Percentiles rank a stretch among this genome's conserved stretches.
These are phyloP conservation scores for Scutellaria galericulata DNA, from an alignment of 257 asterid genomes.

Conservation along the genomic window DNA sequence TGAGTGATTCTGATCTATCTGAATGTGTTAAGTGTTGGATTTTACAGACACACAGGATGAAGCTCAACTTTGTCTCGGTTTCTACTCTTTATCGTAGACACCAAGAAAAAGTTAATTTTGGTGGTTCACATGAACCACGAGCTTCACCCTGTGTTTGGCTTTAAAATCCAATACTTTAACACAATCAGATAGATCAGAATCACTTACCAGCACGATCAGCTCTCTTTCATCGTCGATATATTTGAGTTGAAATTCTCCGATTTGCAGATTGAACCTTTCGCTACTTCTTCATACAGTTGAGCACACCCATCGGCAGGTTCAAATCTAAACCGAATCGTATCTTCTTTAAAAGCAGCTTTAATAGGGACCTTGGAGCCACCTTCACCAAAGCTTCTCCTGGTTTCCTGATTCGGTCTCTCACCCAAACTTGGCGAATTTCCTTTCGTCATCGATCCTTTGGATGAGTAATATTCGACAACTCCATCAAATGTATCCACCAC, in stretches of 20 bases:
- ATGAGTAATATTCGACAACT: constrained; percentile 50
- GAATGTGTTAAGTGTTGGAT: constrained; percentile 57
- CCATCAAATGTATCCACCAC: constrained; percentile 31
- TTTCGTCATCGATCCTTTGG: constrained; percentile 52
- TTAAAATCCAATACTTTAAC: constrained; percentile 52
- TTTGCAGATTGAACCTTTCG: constrained; percentile 62
- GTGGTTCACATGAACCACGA: constrained; percentile 44
- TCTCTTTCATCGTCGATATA: constrained; percentile 82
- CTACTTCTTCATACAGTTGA: constrained; percentile 65
- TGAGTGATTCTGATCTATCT: constrained; percentile 65
- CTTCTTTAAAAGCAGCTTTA: constrained; percentile 73
- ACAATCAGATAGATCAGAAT: constrained; percentile 74
- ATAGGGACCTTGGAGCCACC: constrained; percentile 49
- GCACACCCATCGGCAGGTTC: constrained; percentile 54
- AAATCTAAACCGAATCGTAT: constrained; percentile 65
- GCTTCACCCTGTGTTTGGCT: constrained; percentile 53
- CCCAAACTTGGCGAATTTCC: constrained; percentile 51
- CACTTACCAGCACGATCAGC: constrained; percentile 75
- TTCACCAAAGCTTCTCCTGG: constrained; percentile 39
- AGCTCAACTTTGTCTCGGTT: constrained; percentile 8
- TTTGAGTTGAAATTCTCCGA: constrained; percentile 67
- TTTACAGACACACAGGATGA: constrained; percentile 43
- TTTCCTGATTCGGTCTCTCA: constrained; percentile 32
- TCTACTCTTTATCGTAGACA: too few species aligned
- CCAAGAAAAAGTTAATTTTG: neutral